These are phyloP conservation scores for Mycosphaerella sp. DNA, from an alignment of 2,329 filamentous ascomycete genomes.

Conservation along the genomic window DNA sequence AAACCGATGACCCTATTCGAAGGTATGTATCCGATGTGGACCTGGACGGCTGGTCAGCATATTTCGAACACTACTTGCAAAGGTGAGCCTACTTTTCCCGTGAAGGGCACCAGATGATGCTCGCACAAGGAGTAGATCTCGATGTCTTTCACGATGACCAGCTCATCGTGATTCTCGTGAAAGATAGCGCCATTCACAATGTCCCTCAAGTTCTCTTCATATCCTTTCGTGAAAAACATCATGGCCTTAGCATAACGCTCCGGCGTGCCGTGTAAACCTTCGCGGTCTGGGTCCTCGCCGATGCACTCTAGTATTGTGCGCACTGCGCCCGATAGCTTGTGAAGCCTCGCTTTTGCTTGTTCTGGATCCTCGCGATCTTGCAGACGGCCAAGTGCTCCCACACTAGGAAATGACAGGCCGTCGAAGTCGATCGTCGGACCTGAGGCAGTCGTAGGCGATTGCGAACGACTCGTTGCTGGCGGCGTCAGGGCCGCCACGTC, in stretches of 20 bases:
- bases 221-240: constrained; percentile 93
- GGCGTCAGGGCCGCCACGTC: constrained; percentile 50
- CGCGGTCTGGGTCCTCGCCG: constrained; percentile 59
- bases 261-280: constrained; percentile 61
- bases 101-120: constrained; percentile 95
- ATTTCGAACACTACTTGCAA: background rate
- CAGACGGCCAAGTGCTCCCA: constrained; percentile 28
- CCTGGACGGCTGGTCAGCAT: constrained; percentile 48
- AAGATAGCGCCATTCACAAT: constrained; percentile 94
- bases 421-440: constrained; percentile 50
- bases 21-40: constrained; percentile 99
- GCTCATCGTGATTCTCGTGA: constrained; percentile 91
- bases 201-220: constrained; percentile 87
- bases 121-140: constrained; percentile 93
- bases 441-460: constrained; percentile 47
- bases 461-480: constrained; percentile 46
- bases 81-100: constrained; percentile 63
- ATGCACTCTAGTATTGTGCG: constrained; percentile 60
- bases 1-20: constrained; percentile 86
- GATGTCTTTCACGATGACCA: constrained; percentile 97
- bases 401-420: constrained; percentile 51
- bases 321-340: constrained; percentile 58
- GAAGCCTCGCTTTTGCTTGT: constrained; percentile 51
- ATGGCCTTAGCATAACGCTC: constrained; percentile 90
- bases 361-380: constrained; percentile 44